Percentiles rank a stretch among this genome's conserved stretches.
These are phyloP conservation scores for Chaetomium cochliodes DNA, from an alignment of 495 filamentous ascomycete genomes.

Conservation along the genomic window DNA sequence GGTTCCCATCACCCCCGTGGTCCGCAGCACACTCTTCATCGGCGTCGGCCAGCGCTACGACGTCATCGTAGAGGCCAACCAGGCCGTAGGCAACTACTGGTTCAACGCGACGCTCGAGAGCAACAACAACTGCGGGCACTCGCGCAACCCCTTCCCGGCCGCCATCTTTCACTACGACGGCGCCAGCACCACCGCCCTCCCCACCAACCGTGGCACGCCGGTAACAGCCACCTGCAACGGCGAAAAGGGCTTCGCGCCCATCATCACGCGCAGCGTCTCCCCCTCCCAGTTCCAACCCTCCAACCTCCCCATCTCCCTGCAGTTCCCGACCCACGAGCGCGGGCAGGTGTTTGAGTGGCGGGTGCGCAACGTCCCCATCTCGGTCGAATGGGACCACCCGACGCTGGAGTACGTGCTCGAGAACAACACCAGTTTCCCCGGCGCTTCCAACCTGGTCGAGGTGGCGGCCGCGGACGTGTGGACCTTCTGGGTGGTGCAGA, in stretches of 20 bases:
- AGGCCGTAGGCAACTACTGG: conserved; percentile 59
- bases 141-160: conserved; percentile 30
- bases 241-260: conserved; percentile 30
- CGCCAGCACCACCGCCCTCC: conserved; percentile 26
- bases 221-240: conserved; percentile 25
- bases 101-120: conserved; percentile 37
- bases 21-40: conserved; percentile 47
- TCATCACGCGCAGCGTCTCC: conserved; percentile 28
- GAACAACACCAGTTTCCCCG: conserved; percentile 34
- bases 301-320: conserved; percentile 8
- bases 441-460: conserved; percentile 34
- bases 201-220: conserved; percentile 29
- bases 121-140: conserved; percentile 27
- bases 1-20: conserved; percentile 51
- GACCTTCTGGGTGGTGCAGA: conserved; percentile 42
- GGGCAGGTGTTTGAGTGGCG: conserved; percentile 38
- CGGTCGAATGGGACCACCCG: conserved; percentile 41
- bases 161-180: conserved; percentile 45
- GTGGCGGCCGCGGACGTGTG: conserved; percentile 32
- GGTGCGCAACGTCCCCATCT: conserved; percentile 34
- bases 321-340: conserved; percentile 19
- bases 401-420: conserved; percentile 37
- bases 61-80: conserved; percentile 62
- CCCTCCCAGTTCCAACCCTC: conserved; percentile 17
- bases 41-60: conserved; percentile 71